Percentiles rank a stretch among this genome's conserved stretches.
Conservation (phyloP, 73 alveolate species). For the Paramecium sonneborni region DNA sequence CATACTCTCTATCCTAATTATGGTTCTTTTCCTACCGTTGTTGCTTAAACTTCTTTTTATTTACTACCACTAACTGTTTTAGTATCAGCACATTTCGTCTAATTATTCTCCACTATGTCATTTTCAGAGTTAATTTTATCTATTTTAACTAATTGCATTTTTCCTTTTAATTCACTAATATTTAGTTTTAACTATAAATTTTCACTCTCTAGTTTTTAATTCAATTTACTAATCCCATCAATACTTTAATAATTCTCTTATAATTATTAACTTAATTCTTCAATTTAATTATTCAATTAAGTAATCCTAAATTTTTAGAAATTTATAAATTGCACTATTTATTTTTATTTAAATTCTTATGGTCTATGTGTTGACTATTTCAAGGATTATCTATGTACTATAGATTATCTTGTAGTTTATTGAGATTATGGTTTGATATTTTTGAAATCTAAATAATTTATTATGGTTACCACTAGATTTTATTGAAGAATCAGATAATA, state of each 20-base stretch:
- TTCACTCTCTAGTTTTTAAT: background rate
- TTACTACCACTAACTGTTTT: background rate
- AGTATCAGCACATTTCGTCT: background rate
- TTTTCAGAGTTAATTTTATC: no score
- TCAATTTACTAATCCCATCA: background rate
- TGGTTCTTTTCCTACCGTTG: background rate
- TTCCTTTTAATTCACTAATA: background rate
- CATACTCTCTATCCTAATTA: slow-evolving; percentile 39
- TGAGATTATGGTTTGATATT: background rate
- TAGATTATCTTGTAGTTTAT: background rate
- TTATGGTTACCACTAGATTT: background rate
- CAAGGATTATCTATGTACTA: background rate
- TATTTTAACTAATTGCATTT: no score
- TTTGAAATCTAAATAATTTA: background rate
- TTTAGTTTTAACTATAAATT: background rate
- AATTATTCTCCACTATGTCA: no score
- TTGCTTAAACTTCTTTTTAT: background rate
- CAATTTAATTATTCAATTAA: no score
- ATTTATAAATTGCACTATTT: background rate
- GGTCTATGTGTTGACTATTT: background rate
- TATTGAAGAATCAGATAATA: background rate
- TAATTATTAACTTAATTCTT: background rate
- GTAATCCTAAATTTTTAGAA: background rate
- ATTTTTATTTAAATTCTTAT: background rate
- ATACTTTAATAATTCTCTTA: background rate